These are phyloP conservation scores for Tulasnella sp. DNA, from an alignment of 768 basidiomycete genomes.

Conservation along the genomic window DNA sequence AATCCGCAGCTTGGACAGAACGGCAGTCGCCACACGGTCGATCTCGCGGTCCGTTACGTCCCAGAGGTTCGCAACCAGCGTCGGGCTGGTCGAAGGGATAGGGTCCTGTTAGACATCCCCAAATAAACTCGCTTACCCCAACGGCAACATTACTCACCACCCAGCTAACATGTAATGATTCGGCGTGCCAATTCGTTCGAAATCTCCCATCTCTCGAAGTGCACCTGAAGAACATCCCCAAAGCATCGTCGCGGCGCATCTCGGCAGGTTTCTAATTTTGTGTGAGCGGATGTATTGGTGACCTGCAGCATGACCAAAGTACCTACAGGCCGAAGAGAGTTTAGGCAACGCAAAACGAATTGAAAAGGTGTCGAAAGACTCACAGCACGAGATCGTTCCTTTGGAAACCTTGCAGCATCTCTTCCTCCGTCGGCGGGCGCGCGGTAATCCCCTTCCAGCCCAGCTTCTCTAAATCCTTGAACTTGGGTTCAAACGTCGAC, in stretches of 20 bases:
- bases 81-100: slow-evolving; percentile 55
- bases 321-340: slow-evolving; percentile 50
- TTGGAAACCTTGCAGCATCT: slow-evolving; percentile 68
- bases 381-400: slow-evolving; percentile 86
- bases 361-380: slow-evolving; percentile 39
- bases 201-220: slow-evolving; percentile 87
- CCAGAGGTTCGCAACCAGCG: slow-evolving; percentile 93
- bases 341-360: neutral
- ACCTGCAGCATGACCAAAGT: slow-evolving; percentile 95
- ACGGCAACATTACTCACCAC: slow-evolving; percentile 59
- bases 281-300: slow-evolving; percentile 92
- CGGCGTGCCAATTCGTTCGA: slow-evolving; percentile 87
- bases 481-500: slow-evolving; percentile 74
- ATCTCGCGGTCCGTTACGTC: slow-evolving; percentile 98
- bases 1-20: slow-evolving; percentile 70
- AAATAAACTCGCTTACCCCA: slow-evolving; percentile 6
- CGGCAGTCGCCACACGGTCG: slow-evolving; percentile 82
- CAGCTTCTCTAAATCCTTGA: slow-evolving; percentile 59
- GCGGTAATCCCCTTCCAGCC: slow-evolving; percentile 87
- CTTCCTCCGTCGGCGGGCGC: slow-evolving; percentile 73
- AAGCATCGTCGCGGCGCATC: slow-evolving; percentile 69
- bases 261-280: slow-evolving; percentile 70
- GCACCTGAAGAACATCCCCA: slow-evolving; percentile 98
- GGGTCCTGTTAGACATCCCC: neutral
- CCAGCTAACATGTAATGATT: slow-evolving; percentile 96